Conservation (phyloP, 805 yeast species). For the Clavispora santaluciae region DNA sequence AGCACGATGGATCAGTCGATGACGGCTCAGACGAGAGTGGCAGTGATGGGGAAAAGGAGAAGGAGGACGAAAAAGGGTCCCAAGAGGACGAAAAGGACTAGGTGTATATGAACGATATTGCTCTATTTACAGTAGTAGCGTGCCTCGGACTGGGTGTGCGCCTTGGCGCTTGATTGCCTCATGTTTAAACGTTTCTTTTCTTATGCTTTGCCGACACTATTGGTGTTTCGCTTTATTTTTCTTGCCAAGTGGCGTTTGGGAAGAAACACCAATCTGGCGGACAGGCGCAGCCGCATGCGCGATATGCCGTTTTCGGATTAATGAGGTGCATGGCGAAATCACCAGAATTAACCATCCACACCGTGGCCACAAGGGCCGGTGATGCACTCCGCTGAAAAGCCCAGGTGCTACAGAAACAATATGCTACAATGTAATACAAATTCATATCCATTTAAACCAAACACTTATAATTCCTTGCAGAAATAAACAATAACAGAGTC, state of each 20-base stretch:
- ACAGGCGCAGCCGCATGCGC: too few species aligned
- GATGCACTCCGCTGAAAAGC: too few species aligned
- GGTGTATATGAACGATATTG: background rate
- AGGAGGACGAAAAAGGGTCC: background rate
- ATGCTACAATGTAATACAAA: background rate
- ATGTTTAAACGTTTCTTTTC: too few species aligned
- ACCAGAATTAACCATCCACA: too few species aligned
- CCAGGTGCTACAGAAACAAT: too few species aligned
- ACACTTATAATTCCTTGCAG: background rate
- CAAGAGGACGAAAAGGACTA: background rate
- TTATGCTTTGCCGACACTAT: too few species aligned
- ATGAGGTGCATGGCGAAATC: background rate
- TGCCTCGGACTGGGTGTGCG: too few species aligned
- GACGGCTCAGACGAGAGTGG: background rate
- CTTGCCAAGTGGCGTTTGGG: too few species aligned
- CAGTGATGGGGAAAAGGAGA: background rate
- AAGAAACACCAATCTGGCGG: too few species aligned
- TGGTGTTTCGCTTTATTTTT: too few species aligned
- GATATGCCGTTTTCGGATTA: background rate
- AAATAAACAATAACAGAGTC: background rate
- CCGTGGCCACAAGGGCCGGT: too few species aligned
- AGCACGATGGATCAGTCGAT: background rate
- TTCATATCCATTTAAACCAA: constrained; percentile 1
- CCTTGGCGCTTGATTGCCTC: too few species aligned
- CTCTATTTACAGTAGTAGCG: background rate